Evolutionary conservation across 2,329 filamentous ascomycete genomes (phyloP).

Genomic region (Diaporthe australafricana): DNA sequence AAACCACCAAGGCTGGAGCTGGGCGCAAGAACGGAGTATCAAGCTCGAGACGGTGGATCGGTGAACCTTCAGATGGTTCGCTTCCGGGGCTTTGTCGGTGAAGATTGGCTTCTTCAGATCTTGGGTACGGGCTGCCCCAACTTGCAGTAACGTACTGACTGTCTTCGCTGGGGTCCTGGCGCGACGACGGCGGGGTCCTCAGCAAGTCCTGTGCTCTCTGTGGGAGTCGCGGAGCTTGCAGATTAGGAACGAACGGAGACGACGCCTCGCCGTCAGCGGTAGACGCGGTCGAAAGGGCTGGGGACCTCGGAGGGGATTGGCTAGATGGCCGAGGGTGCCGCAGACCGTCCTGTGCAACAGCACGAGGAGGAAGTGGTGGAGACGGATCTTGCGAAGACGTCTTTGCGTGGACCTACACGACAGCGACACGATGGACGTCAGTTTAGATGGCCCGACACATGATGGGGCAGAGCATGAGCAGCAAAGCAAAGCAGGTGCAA

Average conservation of each 20-base stretch:
- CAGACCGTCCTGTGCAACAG: constrained; percentile 69
- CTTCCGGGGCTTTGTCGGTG: constrained; percentile 67
- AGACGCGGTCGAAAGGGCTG: constrained; percentile 71
- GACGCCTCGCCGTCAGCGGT: constrained; percentile 69
- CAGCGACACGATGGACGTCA: constrained; percentile 37
- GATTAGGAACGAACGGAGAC: constrained; percentile 69
- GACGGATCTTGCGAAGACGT: constrained; percentile 67
- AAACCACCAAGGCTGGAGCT: constrained; percentile 55
- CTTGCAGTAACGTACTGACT: constrained; percentile 75
- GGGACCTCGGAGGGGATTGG: constrained; percentile 60
- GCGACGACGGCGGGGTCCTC: constrained; percentile 62
- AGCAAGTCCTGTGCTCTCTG: constrained; percentile 66
- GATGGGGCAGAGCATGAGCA: constrained; percentile 10
- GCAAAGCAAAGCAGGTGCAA: neutral
- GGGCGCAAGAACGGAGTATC: constrained; percentile 72
- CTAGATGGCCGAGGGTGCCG: constrained; percentile 51
- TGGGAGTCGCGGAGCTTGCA: constrained; percentile 69
- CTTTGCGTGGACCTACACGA: constrained; percentile 55
- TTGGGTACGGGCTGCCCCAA: constrained; percentile 92
- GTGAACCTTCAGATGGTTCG: constrained; percentile 69
- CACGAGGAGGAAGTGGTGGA: constrained; percentile 67
- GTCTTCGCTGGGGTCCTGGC: constrained; percentile 47
- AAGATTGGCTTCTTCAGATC: constrained; percentile 64
- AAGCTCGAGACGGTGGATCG: constrained; percentile 71
- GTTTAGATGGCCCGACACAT: constrained; percentile 10